These are phyloP conservation scores for Penicillium parvum DNA, from an alignment of 495 filamentous ascomycete species.

Conservation along the genomic window DNA sequence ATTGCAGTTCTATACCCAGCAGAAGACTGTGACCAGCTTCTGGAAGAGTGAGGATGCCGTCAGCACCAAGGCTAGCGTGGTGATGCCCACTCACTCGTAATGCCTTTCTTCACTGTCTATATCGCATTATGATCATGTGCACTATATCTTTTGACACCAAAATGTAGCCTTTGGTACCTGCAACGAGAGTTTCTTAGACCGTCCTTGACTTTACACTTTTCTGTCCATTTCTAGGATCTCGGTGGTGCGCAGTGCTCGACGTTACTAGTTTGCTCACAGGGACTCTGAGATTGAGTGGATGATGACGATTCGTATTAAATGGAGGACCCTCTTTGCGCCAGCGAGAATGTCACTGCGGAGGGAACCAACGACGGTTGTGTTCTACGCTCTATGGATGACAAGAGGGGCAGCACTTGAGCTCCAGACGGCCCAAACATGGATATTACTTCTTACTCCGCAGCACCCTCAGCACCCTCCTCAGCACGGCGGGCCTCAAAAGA, in stretches of 20 bases:
- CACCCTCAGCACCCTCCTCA: too few relatives aligned
- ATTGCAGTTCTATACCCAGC: constrained; percentile 90
- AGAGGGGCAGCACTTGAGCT: neutral
- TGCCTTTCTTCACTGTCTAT: neutral
- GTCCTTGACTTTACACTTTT: neutral
- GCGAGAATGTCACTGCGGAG: too few relatives aligned
- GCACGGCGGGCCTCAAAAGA: constrained; percentile 41
- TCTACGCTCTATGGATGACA: neutral
- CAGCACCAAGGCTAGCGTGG: constrained; percentile 70
- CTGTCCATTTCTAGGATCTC: neutral
- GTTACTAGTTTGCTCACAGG: too few relatives aligned
- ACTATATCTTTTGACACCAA: neutral
- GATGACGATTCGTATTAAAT: too few relatives aligned
- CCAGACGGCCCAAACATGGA: neutral
- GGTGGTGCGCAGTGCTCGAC: too few relatives aligned
- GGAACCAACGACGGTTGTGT: too few relatives aligned
- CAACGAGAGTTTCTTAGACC: constrained; percentile 2
- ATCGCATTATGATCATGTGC: constrained; percentile 1
- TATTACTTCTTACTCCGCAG: too few relatives aligned
- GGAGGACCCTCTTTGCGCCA: too few relatives aligned
- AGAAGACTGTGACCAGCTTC: constrained; percentile 92
- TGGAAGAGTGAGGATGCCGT: constrained; percentile 86
- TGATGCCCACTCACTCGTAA: constrained; percentile 84
- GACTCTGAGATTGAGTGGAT: too few relatives aligned
- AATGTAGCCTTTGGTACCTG: neutral